phyloP scores from a whole-genome alignment of 768 basidiomycete genomes.

The Tulasnella sp. region DNA sequence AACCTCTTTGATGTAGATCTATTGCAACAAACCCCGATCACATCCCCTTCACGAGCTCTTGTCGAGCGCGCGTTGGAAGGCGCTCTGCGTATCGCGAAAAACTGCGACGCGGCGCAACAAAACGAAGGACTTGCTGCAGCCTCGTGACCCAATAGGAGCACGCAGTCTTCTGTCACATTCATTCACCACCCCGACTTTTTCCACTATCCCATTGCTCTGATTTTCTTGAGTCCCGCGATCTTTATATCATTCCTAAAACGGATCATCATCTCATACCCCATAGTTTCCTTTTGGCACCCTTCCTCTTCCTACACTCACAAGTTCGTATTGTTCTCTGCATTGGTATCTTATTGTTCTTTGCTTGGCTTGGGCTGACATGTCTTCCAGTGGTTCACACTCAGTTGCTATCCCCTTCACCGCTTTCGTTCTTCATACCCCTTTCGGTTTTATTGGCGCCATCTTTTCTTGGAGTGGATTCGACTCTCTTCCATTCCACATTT shows the following conservation, averaged over 20 bases:
- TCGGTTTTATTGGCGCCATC: background rate
- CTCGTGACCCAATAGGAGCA: background rate
- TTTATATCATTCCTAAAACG: too few species aligned
- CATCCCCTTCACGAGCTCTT: slow-evolving; percentile 39
- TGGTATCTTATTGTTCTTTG: background rate
- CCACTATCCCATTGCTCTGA: background rate
- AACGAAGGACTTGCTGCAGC: background rate
- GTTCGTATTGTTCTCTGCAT: slow-evolving; percentile 7
- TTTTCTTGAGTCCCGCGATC: too few species aligned
- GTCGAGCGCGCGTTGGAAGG: slow-evolving; percentile 49
- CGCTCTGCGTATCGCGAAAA: slow-evolving; percentile 45
- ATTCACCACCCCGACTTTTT: background rate
- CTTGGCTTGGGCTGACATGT: too few species aligned
- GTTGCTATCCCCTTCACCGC: background rate
- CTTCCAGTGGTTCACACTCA: too few species aligned
- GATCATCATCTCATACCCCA: background rate
- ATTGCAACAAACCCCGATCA: slow-evolving; percentile 36
- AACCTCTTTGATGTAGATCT: slow-evolving; percentile 33
- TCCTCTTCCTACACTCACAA: too few species aligned
- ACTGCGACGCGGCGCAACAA: slow-evolving; percentile 47
- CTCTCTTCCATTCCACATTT: too few species aligned
- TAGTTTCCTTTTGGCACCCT: background rate
- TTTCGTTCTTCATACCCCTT: background rate
- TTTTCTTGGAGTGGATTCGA: too few species aligned
- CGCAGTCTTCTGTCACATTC: too few species aligned